A percentile compares a stretch with the other conserved stretches of the same genome.
Conservation (phyloP, 2,329 filamentous ascomycete genomes). For the Ophiostoma novo-ulmi region DNA sequence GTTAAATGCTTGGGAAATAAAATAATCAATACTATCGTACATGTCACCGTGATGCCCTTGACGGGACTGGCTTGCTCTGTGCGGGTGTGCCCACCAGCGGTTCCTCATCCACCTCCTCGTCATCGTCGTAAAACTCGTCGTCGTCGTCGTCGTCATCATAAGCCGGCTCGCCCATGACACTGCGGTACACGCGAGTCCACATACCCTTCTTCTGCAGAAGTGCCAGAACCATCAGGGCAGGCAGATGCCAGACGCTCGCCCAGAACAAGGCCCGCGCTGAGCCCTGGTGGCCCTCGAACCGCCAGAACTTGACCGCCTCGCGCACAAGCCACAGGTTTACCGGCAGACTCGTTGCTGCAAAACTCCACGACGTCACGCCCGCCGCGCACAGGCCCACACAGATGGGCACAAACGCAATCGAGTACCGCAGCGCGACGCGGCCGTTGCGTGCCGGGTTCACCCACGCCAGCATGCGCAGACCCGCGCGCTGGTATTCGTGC, state of each 20-base stretch:
- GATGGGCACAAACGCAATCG: slow-evolving; percentile 77
- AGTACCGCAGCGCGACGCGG: slow-evolving; percentile 83
- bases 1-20: background rate
- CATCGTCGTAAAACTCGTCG: slow-evolving; percentile 18
- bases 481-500: slow-evolving; percentile 75
- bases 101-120: background rate
- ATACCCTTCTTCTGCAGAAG: slow-evolving; percentile 91
- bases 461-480: slow-evolving; percentile 73
- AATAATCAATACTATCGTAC: slow-evolving; percentile 14
- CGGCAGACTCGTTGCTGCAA: slow-evolving; percentile 71
- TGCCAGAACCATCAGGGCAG: slow-evolving; percentile 80
- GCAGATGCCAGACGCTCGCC: slow-evolving; percentile 96
- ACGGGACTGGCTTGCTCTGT: background rate
- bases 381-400: slow-evolving; percentile 73
- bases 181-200: slow-evolving; percentile 75
- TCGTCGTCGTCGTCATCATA: slow-evolving; percentile 48
- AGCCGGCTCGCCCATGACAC: slow-evolving; percentile 56
- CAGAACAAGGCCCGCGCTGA: slow-evolving; percentile 84
- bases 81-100: background rate
- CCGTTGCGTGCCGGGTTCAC: slow-evolving; percentile 79
- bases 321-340: slow-evolving; percentile 82
- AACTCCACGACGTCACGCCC: slow-evolving; percentile 80
- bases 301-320: slow-evolving; percentile 79
- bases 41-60: slow-evolving; percentile 5
- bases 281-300: slow-evolving; percentile 68